Evolutionary conservation across 805 yeast species (phyloP).

Genomic region (Zygotorulaspora florentina): DNA sequence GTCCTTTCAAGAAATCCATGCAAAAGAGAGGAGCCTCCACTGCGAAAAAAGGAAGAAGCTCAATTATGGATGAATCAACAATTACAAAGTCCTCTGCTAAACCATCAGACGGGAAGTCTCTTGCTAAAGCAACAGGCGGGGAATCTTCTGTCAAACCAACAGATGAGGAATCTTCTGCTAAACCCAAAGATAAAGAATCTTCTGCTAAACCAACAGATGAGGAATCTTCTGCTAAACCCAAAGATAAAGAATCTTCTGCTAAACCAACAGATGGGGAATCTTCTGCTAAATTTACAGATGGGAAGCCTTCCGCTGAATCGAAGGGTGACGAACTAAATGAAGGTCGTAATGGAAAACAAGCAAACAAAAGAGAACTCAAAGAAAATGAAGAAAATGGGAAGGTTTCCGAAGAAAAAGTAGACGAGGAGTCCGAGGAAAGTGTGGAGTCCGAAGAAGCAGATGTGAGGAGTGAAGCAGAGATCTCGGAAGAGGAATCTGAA

Average conservation of each 20-base stretch:
- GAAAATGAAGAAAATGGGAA: slow-evolving; percentile 13
- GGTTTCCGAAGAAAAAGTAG: neutral
- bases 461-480: slow-evolving; percentile 1
- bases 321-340: neutral
- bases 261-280: no score
- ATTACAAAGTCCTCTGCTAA: no score
- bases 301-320: neutral
- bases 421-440: slow-evolving; percentile 2
- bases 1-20: neutral
- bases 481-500: slow-evolving; percentile 3
- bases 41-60: neutral
- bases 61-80: no score
- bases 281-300: no score
- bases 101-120: no score
- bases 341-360: neutral
- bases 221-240: neutral
- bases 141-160: no score
- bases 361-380: slow-evolving; percentile 6
- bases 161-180: no score
- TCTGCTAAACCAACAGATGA: neutral
- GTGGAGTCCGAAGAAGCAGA: slow-evolving; percentile 5
- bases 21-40: neutral
- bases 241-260: no score
- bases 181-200: no score
- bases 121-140: no score